A percentile compares a stretch with the other conserved stretches of the same genome.
Conservation (phyloP, 306 rosid species). For the Vicia faba region DNA sequence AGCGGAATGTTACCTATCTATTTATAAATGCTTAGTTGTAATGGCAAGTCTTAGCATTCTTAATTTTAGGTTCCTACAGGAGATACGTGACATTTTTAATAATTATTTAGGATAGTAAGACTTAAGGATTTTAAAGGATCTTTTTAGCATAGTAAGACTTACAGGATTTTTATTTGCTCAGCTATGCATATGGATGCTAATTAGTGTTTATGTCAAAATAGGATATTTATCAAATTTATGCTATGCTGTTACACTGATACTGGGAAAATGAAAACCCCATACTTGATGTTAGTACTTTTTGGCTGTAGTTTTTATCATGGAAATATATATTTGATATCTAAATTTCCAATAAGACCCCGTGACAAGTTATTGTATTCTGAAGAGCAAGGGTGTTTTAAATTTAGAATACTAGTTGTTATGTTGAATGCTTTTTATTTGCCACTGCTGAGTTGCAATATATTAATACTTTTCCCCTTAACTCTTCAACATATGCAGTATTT, state of each 20-base stretch:
- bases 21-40: too few species aligned
- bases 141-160: too few species aligned
- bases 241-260: not conserved
- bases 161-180: not conserved
- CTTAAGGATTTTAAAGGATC: too few species aligned
- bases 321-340: slow-evolving; percentile 7
- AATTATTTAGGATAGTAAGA: too few species aligned
- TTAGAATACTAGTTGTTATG: slow-evolving; percentile 13
- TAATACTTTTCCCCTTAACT: slow-evolving; percentile 11
- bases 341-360: slow-evolving; percentile 14
- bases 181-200: not conserved
- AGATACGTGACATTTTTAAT: too few species aligned
- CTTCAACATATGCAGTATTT: slow-evolving; percentile 62
- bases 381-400: not conserved
- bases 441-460: slow-evolving; percentile 5
- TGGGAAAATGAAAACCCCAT: slow-evolving; percentile 4
- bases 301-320: not conserved
- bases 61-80: too few species aligned
- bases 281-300: not conserved
- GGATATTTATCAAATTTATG: not conserved
- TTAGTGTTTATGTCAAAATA: not conserved
- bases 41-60: too few species aligned
- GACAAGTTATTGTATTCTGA: slow-evolving; percentile 17
- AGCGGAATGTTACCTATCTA: too few species aligned
- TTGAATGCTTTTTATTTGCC: slow-evolving; percentile 16